These are phyloP conservation scores for Canavalia gladiata DNA, from an alignment of 306 rosid genomes.

Conservation along the genomic window DNA sequence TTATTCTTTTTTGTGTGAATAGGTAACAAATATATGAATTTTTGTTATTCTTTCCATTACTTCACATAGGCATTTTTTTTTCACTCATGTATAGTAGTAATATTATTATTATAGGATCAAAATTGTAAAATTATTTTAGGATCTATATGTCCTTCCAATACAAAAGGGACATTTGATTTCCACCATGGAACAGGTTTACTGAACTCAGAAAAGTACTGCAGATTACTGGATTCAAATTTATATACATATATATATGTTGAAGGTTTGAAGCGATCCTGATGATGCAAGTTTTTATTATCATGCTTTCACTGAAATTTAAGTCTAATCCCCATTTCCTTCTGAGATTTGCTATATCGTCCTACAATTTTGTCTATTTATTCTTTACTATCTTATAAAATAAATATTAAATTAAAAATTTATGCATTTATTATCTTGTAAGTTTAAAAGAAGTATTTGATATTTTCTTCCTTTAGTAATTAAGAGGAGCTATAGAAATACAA, in stretches of 20 bases:
- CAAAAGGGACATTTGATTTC: slow-evolving; percentile 48
- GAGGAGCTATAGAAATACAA: too few relatives aligned
- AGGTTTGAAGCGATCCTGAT: neutral
- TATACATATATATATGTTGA: neutral
- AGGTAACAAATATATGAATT: slow-evolving; percentile 61
- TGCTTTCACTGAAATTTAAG: slow-evolving; percentile 12
- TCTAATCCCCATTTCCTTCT: neutral
- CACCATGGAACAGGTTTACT: slow-evolving; percentile 14
- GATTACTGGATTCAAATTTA: slow-evolving; percentile 26
- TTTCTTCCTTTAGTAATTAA: too few relatives aligned
- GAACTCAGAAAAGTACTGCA: slow-evolving; percentile 33
- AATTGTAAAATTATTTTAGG: slow-evolving; percentile 58
- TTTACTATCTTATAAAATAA: too few relatives aligned
- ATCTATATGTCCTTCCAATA: slow-evolving; percentile 50
- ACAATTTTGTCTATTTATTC: too few relatives aligned
- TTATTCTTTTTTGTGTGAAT: slow-evolving; percentile 68
- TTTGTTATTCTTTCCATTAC: slow-evolving; percentile 56
- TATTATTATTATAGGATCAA: slow-evolving; percentile 37
- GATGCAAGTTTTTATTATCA: neutral
- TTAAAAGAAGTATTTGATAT: too few relatives aligned
- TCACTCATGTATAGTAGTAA: slow-evolving; percentile 55
- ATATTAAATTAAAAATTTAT: too few relatives aligned
- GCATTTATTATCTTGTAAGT: too few relatives aligned
- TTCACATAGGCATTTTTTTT: slow-evolving; percentile 53
- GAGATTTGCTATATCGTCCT: too few relatives aligned